Conservation (phyloP, 192 early-diverging fungal species). For the Backusella westeae region DNA sequence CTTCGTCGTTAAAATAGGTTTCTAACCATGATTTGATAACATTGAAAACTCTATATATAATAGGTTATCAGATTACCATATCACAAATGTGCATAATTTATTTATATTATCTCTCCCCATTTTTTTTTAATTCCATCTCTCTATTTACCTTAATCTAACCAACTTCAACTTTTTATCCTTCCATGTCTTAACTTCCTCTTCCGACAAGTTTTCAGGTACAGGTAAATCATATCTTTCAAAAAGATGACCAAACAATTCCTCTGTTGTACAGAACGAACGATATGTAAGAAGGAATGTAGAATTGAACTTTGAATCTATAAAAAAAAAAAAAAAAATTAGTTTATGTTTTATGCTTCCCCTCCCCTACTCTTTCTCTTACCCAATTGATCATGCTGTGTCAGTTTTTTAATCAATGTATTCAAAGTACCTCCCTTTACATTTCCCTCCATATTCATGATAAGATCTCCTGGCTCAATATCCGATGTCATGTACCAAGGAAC, state of each 20-base stretch:
- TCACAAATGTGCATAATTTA: neutral
- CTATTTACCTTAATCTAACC: slow-evolving; percentile 67
- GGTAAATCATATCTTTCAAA: slow-evolving; percentile 71
- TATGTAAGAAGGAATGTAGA: slow-evolving; percentile 90
- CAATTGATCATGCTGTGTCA: slow-evolving; percentile 73
- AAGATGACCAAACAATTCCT: slow-evolving; percentile 74
- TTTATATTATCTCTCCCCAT: neutral
- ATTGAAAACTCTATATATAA: slow-evolving; percentile 67
- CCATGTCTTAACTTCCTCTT: slow-evolving; percentile 75
- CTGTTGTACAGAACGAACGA: slow-evolving; percentile 83
- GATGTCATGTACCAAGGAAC: slow-evolving; percentile 60
- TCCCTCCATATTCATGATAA: slow-evolving; percentile 76
- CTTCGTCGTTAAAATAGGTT: slow-evolving; percentile 74
- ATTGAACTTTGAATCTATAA: slow-evolving; percentile 72
- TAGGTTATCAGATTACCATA: neutral
- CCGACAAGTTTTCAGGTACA: slow-evolving; percentile 63
- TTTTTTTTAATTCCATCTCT: too few species aligned
- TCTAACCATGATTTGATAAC: slow-evolving; percentile 93
- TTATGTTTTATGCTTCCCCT: too few species aligned
- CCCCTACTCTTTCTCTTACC: slow-evolving; percentile 31
- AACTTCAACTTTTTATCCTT: slow-evolving; percentile 83
- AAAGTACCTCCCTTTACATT: slow-evolving; percentile 83
- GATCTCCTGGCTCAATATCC: slow-evolving; percentile 61
- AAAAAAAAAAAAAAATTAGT: neutral
- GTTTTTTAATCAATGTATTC: slow-evolving; percentile 67